A percentile compares a stretch with the other conserved stretches of the same genome.
Conservation (phyloP, 106 monocot genomes). For the Acanthochlamys bracteata region DNA sequence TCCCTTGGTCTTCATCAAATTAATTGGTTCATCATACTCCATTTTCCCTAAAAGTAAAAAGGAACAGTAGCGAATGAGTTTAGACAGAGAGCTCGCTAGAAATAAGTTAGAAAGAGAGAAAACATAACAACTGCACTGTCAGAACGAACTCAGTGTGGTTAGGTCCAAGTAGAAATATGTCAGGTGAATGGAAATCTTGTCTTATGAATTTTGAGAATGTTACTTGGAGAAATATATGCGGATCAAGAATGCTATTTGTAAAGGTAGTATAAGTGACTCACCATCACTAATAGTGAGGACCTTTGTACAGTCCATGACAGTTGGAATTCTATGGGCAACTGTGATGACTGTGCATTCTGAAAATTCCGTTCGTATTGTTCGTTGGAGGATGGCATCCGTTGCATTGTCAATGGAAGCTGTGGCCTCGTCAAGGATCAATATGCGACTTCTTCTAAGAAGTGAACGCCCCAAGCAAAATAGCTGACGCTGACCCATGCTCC, state of each 20-base stretch:
- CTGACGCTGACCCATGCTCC: conserved; percentile 95
- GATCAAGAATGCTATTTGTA: no score
- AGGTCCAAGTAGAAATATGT: no score
- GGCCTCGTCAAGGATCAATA: conserved; percentile 90
- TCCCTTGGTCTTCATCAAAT: conserved; percentile 60
- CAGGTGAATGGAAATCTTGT: no score
- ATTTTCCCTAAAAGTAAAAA: conserved; percentile 41
- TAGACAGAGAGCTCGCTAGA: no score
- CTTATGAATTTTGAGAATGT: no score
- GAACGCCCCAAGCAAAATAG: conserved; percentile 89
- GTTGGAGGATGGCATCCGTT: conserved; percentile 84
- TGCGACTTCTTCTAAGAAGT: conserved; percentile 58
- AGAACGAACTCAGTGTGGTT: no score
- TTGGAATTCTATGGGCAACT: conserved; percentile 91
- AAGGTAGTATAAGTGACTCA: conserved; percentile 14
- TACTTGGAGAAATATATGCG: no score
- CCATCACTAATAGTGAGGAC: conserved; percentile 91
- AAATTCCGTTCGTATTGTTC: conserved; percentile 78
- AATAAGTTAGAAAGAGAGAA: no score
- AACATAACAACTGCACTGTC: no score
- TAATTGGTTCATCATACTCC: conserved; percentile 72
- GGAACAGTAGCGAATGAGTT: not conserved
- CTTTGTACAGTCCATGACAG: conserved; percentile 88
- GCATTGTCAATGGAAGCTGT: conserved; percentile 95
- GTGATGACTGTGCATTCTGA: conserved; percentile 81